A percentile compares a stretch with the other conserved stretches of the same genome.
Evolutionary conservation across 164 flowering plant genomes (phyloP).

Genomic region (Cinnamomum chago): DNA sequence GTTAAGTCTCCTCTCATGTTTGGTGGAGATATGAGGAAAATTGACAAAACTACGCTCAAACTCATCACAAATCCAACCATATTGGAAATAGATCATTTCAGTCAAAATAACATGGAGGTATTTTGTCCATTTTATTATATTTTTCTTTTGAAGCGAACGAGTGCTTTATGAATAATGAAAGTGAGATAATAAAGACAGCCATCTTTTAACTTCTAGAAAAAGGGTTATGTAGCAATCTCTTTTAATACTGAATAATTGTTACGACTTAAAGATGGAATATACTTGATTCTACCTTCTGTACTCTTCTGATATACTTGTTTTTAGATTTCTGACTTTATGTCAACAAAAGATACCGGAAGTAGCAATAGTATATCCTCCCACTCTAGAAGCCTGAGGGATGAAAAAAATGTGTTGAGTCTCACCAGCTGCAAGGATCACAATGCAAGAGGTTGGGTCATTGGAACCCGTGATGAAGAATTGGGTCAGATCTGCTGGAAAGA

Average conservation of each 20-base stretch:
- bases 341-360: constrained; percentile 10
- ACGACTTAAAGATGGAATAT: background rate
- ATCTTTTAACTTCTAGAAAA: too few species aligned
- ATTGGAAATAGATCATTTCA: constrained; percentile 66
- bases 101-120: constrained; percentile 78
- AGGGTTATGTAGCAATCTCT: too few species aligned
- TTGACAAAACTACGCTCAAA: constrained; percentile 50
- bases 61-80: constrained; percentile 71
- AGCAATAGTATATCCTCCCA: background rate
- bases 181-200: too few species aligned
- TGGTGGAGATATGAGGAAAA: constrained; percentile 83
- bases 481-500: constrained; percentile 69
- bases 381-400: constrained; percentile 15
- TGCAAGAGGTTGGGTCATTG: constrained; percentile 49
- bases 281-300: background rate
- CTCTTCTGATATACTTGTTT: constrained; percentile 10
- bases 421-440: constrained; percentile 47
- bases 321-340: constrained; percentile 49
- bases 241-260: too few species aligned
- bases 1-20: constrained; percentile 92
- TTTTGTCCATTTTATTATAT: constrained; percentile 2
- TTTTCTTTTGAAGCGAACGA: background rate
- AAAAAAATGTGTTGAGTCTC: constrained; percentile 28
- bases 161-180: background rate
- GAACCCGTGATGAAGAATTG: constrained; percentile 33